Conservation (phyloP, 495 filamentous ascomycete genomes). For the Tuber borchii region DNA sequence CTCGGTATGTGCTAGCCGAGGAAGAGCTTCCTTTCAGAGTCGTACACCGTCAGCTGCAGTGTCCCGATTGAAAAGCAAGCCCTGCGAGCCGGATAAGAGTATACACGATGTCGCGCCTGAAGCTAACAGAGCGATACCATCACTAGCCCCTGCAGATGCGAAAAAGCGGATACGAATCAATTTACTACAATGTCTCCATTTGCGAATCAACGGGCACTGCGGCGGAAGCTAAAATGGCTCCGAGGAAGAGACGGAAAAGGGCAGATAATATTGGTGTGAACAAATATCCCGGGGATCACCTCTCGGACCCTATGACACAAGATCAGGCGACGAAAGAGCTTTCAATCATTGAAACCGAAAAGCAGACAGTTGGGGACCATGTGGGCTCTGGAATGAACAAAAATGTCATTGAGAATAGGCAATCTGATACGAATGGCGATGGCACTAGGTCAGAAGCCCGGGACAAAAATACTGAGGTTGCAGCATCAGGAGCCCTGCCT, state of each 20-base stretch:
- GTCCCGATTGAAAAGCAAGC: not conserved
- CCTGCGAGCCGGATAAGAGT: not conserved
- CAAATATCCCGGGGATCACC: not conserved
- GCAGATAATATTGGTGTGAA: not conserved
- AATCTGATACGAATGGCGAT: not conserved
- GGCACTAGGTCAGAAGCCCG: not conserved
- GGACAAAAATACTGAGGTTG: not conserved
- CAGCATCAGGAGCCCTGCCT: not conserved
- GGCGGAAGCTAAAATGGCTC: slow-evolving; percentile 7
- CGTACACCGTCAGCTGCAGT: not conserved
- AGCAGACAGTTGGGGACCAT: not conserved
- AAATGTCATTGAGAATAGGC: not conserved
- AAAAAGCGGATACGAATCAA: slow-evolving; percentile 28
- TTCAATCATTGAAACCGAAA: not conserved
- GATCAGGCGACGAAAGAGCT: not conserved
- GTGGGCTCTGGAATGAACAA: not conserved
- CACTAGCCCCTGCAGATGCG: slow-evolving; percentile 10
- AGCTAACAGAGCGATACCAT: not conserved
- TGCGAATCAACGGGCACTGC: not conserved
- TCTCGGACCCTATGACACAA: not conserved
- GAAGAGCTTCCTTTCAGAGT: not conserved
- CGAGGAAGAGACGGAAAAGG: not conserved
- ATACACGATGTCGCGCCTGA: not conserved
- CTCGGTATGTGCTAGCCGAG: not conserved
- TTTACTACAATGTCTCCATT: slow-evolving; percentile 28